Evolutionary conservation across 2,329 filamentous ascomycete species (phyloP), one percentile per base, ranked within the genome.

Genomic region (Emydomyces testavorans): DNA sequence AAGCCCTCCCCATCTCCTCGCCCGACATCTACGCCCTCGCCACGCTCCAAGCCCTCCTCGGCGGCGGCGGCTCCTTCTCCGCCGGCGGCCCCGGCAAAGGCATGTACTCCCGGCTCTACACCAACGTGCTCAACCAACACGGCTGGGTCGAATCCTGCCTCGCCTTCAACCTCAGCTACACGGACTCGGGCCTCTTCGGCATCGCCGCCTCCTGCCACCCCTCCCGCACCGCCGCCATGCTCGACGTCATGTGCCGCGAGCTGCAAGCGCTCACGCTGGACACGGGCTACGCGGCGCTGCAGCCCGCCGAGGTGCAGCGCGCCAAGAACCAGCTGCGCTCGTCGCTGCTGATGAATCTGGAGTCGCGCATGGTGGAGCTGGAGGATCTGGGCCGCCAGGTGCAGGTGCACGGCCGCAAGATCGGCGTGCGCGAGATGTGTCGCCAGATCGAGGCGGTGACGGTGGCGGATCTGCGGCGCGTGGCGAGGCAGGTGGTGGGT

Each of bases 61-160:
- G 92, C 50, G 92, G 92, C 40, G 92, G 92, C 41, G 92, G 92
- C 20, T 95, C 89, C 48, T 98, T 98, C 72, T 94, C 86, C 13
- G 92, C 92, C 46, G 92, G 92, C 58, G 92, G 92, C 0, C 92
- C 92, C 3, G 92, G 92, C 46, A 98, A 98, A 72, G 92, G 92
- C 65, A 98, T 98, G 92, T 96, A 96, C 74, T 94, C 86, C 31
- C 83, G 92, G 10, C 78, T 98, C 6, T 98, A 95, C 74, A 96
- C 89, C 54, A 94, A 95, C 64, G 90, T 96, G 0, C 78, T 98
- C 44, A 98, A 98, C 72, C 89, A 96, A 69, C 82, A 94, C 69
- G 87, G 85, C 57, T 98, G 90, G 90, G 87, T 98, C 21, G 92
- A 98, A 70, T 89, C 81, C 52, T 96, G 92, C 69, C 76, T 94